Base-by-base conservation (phyloP, 768 basidiomycete genomes). In the Auricularia heimuer region DNA sequence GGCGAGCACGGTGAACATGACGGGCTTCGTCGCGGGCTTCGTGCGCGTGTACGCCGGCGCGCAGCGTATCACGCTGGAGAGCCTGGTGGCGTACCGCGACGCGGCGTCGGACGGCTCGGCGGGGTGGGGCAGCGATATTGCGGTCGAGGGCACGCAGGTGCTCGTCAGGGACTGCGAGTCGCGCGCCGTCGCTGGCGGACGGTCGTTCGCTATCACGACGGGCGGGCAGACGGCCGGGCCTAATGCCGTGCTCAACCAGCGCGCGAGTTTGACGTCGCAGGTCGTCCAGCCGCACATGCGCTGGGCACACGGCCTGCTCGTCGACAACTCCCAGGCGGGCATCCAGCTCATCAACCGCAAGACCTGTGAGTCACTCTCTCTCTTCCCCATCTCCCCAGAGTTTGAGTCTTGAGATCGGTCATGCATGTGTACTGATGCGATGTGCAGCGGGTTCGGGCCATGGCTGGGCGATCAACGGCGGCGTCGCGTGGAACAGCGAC, bases 401-500 rank as follows among this genome's bases (percentile, higher is more conserved):
- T 29, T 2, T 29, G 29, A 16, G 42, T 44, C 8, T 16, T 44
- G 42, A 18, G 18, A 18, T 45, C 18, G 11, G 11, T 11, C 11
- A 10, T 11, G 47, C 8, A 18, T 4, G 47, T 18, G 14, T 51
- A 10, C 47, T 51, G 18, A 6, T 21, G 21, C 7, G 12, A 8
- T 8, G 39, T 18, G 18, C 24, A 35, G 56, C 56, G 21, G 56
- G 56, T 18, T 33, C 29, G 16, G 56, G 56, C 18, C 56, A 60
- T 24, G 56, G 56, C 6, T 60, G 56, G 56, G 34, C 56, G 29
- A 60, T 60, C 34, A 60, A 60, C 18, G 56, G 7, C 6, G 56
- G 24, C 29, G 56, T 60, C 56, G 56, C 56, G 18, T 60, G 56
- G 56, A 60, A 60, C 29, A 60, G 56, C 56, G 56, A 60, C 24